phyloP scores from a whole-genome alignment of 805 yeast genomes.

The Wickerhamomyces canadensis region DNA sequence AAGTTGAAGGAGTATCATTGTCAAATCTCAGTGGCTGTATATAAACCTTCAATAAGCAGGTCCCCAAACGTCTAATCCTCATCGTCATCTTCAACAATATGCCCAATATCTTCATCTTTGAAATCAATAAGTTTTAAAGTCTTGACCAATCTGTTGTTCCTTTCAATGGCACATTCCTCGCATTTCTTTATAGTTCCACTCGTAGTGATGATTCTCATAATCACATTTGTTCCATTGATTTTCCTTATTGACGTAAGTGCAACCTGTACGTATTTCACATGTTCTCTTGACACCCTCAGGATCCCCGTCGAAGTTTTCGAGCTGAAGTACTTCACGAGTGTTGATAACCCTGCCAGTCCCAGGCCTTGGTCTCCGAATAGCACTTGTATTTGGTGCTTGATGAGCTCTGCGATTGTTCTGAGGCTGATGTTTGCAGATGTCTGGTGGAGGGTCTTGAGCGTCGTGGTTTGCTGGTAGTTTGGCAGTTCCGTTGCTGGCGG shows the following conservation, averaged over 20 bases:
- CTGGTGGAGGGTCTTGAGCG: conserved; percentile 43
- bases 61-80: not conserved
- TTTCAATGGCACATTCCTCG: conserved; percentile 60
- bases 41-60: no score
- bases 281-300: conserved; percentile 65
- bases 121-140: conserved; percentile 9
- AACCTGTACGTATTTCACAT: conserved; percentile 55
- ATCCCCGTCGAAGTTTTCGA: conserved; percentile 81
- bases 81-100: conserved; percentile 17
- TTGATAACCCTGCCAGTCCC: conserved; percentile 54
- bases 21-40: no score
- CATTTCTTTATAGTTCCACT: conserved; percentile 88
- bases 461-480: conserved; percentile 28
- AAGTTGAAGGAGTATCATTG: no score
- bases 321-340: conserved; percentile 75
- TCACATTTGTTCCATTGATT: conserved; percentile 40
- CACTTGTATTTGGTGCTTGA: conserved; percentile 51
- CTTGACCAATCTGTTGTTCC: conserved; percentile 30
- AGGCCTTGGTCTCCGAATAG: conserved; percentile 78
- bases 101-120: conserved; percentile 13
- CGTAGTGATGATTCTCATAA: conserved; percentile 59
- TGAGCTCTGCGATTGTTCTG: conserved; percentile 43
- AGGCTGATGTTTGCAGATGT: conserved; percentile 42
- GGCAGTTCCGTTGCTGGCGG: conserved; percentile 38
- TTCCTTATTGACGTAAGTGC: conserved; percentile 54